Base-by-base conservation (phyloP, 495 filamentous ascomycete genomes). In the Annulohypoxylon moriforme region DNA sequence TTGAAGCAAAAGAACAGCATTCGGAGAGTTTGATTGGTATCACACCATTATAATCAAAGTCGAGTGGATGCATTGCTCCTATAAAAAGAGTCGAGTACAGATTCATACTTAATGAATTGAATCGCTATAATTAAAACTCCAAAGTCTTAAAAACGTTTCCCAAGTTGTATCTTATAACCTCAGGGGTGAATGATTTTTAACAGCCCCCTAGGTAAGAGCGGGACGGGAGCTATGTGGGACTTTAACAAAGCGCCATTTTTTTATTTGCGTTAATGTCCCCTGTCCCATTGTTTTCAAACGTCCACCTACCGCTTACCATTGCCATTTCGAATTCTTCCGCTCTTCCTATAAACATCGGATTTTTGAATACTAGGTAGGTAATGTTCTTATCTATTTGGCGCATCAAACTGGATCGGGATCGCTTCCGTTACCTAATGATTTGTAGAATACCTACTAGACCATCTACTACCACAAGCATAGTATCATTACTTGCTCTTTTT, bases 391-490 rank as follows among this genome's bases (percentile, higher is more conserved):
- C 55, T 47, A 38, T 38, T 34, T 42, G 4, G 8, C 53, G 13
- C 57, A 49, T 59, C 24, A 57, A 3, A 24, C 52, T 27, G 8
- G 25, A 31, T 27, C 29, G 8, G 10, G 44, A 44, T 33, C 7
- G 14, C 36, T 27, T 31, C 10, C 4, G 31, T 50, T 62, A 62
- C 59, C 27, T 62, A 64, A 64, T 64, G 25, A 18, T 27, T 64
- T 13, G 3, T 50, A 42, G 16, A 42, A 5, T 38, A 40, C 36
- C 13, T 14, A 10, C 3, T 36, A 24, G 44, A 44, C 53, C 27
- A 44, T 9, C 7, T 49, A 29, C 9, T 67, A n/a, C 44, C 33
- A 24, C 14, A 6, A 40, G 14, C 9, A 29, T 33, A 24, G 52
- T 27, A 31, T 33, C 33, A 42, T 33, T 61, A 25, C 58, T 61